Evolutionary conservation across 352 stramenopile genomes (phyloP).

Genomic region (Pythium biforme): DNA sequence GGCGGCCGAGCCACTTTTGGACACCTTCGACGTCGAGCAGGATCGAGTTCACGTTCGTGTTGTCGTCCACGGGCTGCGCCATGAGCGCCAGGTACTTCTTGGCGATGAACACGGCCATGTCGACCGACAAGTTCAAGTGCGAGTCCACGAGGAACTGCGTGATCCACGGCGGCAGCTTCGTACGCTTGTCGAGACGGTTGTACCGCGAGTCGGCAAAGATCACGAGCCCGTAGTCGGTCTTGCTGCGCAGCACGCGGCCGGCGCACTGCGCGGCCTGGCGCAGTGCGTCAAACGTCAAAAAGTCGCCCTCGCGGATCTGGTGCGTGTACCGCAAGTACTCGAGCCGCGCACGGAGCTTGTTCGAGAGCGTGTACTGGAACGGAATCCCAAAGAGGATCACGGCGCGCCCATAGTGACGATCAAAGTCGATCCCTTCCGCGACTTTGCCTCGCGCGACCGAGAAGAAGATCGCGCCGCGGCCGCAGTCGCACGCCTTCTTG

Average conservation of each 20-base stretch:
- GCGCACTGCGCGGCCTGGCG: conserved; percentile 97
- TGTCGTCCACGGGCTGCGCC: conserved; percentile 94
- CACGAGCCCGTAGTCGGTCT: conserved; percentile 99
- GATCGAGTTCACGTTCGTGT: conserved; percentile 91
- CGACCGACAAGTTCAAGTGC: conserved; percentile 96
- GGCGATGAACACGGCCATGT: conserved; percentile 95
- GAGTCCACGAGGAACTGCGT: conserved; percentile 95
- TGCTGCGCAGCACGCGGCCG: conserved; percentile 97
- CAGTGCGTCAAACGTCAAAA: conserved; percentile 98
- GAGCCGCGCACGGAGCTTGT: conserved; percentile 91
- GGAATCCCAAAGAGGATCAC: conserved; percentile 99
- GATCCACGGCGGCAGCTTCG: conserved; percentile 98
- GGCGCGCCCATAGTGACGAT: conserved; percentile 97
- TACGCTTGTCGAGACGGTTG: conserved; percentile 97
- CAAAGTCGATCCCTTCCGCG: conserved; percentile 99
- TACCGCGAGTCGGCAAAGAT: conserved; percentile 99
- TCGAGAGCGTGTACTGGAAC: conserved; percentile 98
- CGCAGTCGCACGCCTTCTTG: conserved; percentile 95
- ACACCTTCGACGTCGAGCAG: conserved; percentile 92
- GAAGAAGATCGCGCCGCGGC: conserved; percentile 97
- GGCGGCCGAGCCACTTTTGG: conserved; percentile 55
- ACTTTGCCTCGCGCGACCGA: conserved; percentile 98
- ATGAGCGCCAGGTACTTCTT: conserved; percentile 96
- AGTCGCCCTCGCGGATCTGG: conserved; percentile 94
- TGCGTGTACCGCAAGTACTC: conserved; percentile 96